These are phyloP conservation scores for Malus sieversii DNA, from an alignment of 306 rosid species.

Conservation along the genomic window DNA sequence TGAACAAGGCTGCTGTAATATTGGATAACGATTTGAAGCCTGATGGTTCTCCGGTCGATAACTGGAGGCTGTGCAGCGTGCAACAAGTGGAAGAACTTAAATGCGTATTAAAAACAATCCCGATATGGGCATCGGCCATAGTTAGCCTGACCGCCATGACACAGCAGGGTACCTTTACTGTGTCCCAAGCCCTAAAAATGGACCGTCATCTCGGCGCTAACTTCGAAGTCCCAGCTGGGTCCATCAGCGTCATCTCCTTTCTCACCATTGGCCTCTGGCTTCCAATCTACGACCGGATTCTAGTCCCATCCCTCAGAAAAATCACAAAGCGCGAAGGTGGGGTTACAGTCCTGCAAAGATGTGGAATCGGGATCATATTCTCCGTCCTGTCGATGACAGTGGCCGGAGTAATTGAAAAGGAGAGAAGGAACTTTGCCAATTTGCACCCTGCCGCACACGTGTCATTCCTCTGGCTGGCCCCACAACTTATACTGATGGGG, in stretches of 20 bases:
- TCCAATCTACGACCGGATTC: conserved; percentile 44
- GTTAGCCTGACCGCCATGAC: conserved; percentile 27
- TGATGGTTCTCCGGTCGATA: conserved; percentile 35
- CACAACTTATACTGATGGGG: conserved; percentile 54
- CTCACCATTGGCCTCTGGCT: conserved; percentile 42
- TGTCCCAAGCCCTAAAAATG: conserved; percentile 59
- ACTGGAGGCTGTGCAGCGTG: conserved; percentile 48
- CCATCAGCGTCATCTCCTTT: conserved; percentile 35
- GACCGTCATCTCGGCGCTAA: conserved; percentile 46
- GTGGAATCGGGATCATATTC: conserved; percentile 50
- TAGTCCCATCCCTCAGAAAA: conserved; percentile 43
- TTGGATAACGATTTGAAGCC: conserved; percentile 35
- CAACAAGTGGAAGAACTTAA: conserved; percentile 72
- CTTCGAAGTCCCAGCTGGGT: conserved; percentile 63
- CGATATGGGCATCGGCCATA: conserved; percentile 51
- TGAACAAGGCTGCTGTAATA: conserved; percentile 53
- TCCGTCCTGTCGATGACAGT: conserved; percentile 46
- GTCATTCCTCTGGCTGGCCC: conserved; percentile 51
- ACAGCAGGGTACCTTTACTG: conserved; percentile 44
- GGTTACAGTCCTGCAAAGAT: conserved; percentile 42
- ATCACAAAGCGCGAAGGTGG: conserved; percentile 47
- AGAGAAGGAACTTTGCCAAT: conserved; percentile 36
- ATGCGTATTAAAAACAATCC: conserved; percentile 42
- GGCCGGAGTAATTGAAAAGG: conserved; percentile 43
- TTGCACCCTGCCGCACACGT: conserved; percentile 28